Percentiles rank a stretch among this genome's conserved stretches.
These are phyloP conservation scores for Phytopythium oedochilum DNA, from an alignment of 352 stramenopile species.

Conservation along the genomic window DNA sequence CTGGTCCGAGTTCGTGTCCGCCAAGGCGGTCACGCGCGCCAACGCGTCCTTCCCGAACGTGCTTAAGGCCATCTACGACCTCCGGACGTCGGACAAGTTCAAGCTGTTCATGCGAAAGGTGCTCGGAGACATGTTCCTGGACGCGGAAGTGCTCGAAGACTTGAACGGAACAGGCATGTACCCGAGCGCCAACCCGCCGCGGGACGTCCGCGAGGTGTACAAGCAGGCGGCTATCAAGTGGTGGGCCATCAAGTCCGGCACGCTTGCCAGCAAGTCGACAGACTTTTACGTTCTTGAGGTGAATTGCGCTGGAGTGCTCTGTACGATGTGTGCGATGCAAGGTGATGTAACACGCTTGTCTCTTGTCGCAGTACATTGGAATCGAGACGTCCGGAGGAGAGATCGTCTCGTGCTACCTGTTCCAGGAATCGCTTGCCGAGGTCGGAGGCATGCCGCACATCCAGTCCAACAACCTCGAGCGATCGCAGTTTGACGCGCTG, in stretches of 20 bases:
- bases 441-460: constrained; percentile 82
- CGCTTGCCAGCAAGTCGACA: constrained; percentile 72
- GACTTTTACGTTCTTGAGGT: constrained; percentile 85
- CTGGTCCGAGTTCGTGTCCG: constrained; percentile 84
- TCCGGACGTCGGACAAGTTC: constrained; percentile 82
- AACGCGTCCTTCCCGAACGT: constrained; percentile 78
- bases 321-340: constrained; percentile 10
- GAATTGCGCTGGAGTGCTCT: constrained; percentile 15
- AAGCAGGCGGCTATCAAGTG: constrained; percentile 88
- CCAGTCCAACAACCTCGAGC: constrained; percentile 70
- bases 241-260: constrained; percentile 84
- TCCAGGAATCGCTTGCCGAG: constrained; percentile 81
- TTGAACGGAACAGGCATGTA: constrained; percentile 80
- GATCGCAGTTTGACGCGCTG: constrained; percentile 78
- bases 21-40: constrained; percentile 73
- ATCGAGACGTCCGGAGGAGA: constrained; percentile 71
- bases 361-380: constrained; percentile 65
- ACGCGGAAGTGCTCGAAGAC: constrained; percentile 82
- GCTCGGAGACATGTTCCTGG: constrained; percentile 74
- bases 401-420: constrained; percentile 81
- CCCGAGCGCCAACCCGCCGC: constrained; percentile 59
- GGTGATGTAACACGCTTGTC: neutral
- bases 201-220: constrained; percentile 71
- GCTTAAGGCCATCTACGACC: constrained; percentile 82
- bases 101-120: constrained; percentile 83